Base-by-base conservation (phyloP, 2,329 filamentous ascomycete species). In the Fusarium sp. region DNA sequence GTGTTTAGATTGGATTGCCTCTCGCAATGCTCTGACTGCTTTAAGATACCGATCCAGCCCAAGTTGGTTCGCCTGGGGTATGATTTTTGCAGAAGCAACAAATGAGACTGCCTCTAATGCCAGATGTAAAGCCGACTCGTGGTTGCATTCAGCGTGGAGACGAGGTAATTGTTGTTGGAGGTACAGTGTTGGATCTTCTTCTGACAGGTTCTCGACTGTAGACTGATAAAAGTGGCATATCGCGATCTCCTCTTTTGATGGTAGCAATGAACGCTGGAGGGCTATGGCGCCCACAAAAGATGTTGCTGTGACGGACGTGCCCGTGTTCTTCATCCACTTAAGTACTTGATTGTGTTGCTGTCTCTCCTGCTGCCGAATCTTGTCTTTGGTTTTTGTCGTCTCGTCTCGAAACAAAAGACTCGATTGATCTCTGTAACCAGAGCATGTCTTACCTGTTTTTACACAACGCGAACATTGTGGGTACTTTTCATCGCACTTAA, bases 181-280 rank as follows among this genome's bases (percentile, higher is more conserved):
- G 7, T 8, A 33, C 12, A 23, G 26, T 9, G 44, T 32, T 18
- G 55, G 55, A 58, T 58, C 55, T 26, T 40, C 12, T 11, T 26
- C 13, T 1, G 55, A 50, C 23, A 58, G 20, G 12, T 38, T 58
- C 8, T 58, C 9, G 3, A 18, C 7, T 32, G 55, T 58, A 15
- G 12, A 32, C 5, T 58, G 33, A 33, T 50, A 58, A 35, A 58
- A 58, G n/a, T 58, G 13, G 15, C 35, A 50, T 18, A 58, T 50
- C 3, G 45, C 55, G 2, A 58, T 50, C 4, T 33, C 12, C 11
- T 58, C 44, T 11, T 32, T 50, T 7, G 44, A 32, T 3, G 55
- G 33, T 5, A 38, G 18, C 32, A 48, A 23, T 18, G 41, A n/a
- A 35, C n/a, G 32, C 26, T 13, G 14, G 4, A 15, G 12, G 7